Conservation (phyloP, 2,329 filamentous ascomycete species). For the Sclerotinia minor region DNA sequence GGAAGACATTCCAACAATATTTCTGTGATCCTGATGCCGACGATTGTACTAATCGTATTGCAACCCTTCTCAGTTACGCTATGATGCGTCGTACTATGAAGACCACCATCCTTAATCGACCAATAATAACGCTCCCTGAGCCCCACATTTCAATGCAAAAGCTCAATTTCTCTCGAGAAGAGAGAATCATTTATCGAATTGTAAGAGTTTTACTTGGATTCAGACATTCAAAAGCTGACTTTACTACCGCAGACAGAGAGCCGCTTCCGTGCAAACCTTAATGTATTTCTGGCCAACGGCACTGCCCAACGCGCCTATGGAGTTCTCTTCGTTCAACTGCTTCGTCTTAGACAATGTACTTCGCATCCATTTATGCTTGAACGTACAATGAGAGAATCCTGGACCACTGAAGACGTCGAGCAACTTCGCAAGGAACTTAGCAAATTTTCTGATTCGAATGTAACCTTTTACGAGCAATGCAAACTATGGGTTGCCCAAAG, state of each 20-base stretch:
- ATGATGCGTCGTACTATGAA: conserved; percentile 58
- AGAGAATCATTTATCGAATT: conserved; percentile 55
- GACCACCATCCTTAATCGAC: conserved; percentile 53
- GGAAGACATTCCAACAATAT: conserved; percentile 36
- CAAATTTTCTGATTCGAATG: conserved; percentile 16
- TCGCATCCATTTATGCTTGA: conserved; percentile 42
- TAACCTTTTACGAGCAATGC: conserved; percentile 39
- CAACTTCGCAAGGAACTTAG: conserved; percentile 28
- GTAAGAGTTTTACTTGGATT: conserved; percentile 46
- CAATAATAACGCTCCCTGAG: conserved; percentile 55
- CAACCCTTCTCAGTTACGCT: conserved; percentile 41
- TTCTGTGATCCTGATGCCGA: conserved; percentile 38
- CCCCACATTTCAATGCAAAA: conserved; percentile 47
- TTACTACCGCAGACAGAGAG: conserved; percentile 43
- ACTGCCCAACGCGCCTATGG: conserved; percentile 33
- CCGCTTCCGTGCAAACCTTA: conserved; percentile 38
- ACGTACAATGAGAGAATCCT: conserved; percentile 38
- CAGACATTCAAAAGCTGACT: conserved; percentile 24
- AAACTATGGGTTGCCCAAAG: conserved; percentile 32
- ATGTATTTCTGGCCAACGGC: conserved; percentile 32
- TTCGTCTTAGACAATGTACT: conserved; percentile 40
- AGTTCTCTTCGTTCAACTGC: conserved; percentile 39
- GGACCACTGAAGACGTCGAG: conserved; percentile 37
- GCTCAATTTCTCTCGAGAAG: conserved; percentile 53
- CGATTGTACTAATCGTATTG: conserved; percentile 33